A percentile compares a stretch with the other conserved stretches of the same genome.
Evolutionary conservation across 345 rosid genomes (phyloP).

Genomic region (Physaria fendleri): DNA sequence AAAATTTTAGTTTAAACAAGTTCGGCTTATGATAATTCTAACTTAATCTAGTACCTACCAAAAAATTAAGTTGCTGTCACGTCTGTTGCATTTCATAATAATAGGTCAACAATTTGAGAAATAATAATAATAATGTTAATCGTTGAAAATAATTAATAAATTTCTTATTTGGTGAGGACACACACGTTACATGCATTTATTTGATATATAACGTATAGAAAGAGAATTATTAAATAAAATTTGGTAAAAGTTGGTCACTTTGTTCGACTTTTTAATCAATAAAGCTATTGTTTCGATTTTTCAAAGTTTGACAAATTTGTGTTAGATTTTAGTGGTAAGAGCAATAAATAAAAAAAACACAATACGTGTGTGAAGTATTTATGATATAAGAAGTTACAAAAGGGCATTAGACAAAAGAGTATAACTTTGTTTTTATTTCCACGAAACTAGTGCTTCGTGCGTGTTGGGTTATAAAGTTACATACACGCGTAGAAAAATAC

Average conservation of each 20-base stretch:
- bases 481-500: slow-evolving; percentile 10
- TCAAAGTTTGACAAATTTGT: background rate
- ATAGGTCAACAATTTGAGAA: slow-evolving; percentile 2
- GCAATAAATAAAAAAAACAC: background rate
- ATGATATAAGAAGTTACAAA: background rate
- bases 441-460: slow-evolving; percentile 25
- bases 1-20: background rate
- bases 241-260: background rate
- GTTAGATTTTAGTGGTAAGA: background rate
- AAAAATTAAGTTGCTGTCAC: slow-evolving; percentile 5
- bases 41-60: slow-evolving; percentile 26
- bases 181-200: background rate
- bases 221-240: background rate
- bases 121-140: background rate
- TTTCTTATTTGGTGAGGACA: background rate
- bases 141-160: background rate
- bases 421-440: background rate
- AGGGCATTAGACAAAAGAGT: slow-evolving; percentile 12
- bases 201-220: background rate
- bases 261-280: no score
- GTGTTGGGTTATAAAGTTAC: slow-evolving; percentile 19
- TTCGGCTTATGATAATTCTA: background rate
- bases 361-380: background rate
- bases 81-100: slow-evolving; percentile 9
- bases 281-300: background rate